Evolutionary conservation across 2,329 filamentous ascomycete species (phyloP), one percentile per base, ranked within the genome.

Genomic region (Xylariaceae sp.): DNA sequence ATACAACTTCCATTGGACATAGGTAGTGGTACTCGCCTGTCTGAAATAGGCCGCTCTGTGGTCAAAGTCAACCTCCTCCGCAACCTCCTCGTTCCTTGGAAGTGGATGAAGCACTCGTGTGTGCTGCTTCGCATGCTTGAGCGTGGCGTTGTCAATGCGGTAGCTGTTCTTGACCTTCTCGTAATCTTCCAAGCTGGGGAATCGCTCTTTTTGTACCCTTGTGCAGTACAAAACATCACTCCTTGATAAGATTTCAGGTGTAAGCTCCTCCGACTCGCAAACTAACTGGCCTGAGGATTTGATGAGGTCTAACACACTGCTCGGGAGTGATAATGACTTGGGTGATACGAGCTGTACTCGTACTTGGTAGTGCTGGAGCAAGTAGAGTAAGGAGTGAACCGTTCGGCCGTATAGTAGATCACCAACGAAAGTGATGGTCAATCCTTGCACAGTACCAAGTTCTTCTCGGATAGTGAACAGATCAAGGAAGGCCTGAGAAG

Each of bases 391-490:
- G 6, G 91, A 96, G 76, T 98, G 93, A 11, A 98, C 92, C 0
- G 93, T 89, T 47, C 93, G 86, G 37, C 93, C 93, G 67, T 96
- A 94, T 55, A 86, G 83, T 47, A 98, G 82, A 63, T 98, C 93
- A 59, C 93, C 93, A 36, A 89, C 78, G 67, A 98, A 98, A 40
- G 93, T 98, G 63, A 98, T 94, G 36, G 89, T 97, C 53, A 98
- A 76, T 42, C 92, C 92, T 63, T 92, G 91, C 45, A 97, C 92
- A 0, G 91, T 96, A 53, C 93, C 93, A 7, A 97, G 78, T 69
- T 98, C 93, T 70, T 98, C 93, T 56, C 93, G 88, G 63, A 98
- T 98, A 44, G 93, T 97, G 75, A 96, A 98, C 47, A 98, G 84
- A 62, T 98, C 93, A 19, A 98, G 76, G 78, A 98, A 93, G 0